Conservation (phyloP, 163 green algal species). For the Scenedesmus sp. region DNA sequence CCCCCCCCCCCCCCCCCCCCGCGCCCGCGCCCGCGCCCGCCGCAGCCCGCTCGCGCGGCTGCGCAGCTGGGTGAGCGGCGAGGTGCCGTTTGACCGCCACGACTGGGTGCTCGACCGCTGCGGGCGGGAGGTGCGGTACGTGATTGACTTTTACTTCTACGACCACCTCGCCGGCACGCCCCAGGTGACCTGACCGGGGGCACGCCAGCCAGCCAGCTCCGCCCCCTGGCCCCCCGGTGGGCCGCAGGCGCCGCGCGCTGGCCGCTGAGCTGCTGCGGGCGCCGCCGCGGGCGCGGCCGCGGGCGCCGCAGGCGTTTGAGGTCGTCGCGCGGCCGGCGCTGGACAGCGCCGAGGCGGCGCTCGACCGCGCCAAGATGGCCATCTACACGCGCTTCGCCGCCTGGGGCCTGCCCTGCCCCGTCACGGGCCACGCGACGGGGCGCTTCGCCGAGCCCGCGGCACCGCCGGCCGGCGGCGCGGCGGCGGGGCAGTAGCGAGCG, state of each 20-base stretch:
- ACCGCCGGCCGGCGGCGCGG: not conserved
- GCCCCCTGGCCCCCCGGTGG: no score
- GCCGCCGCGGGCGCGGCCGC: not conserved
- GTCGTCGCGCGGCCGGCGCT: conserved; percentile 86
- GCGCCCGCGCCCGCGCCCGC: no score
- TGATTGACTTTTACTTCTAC: conserved; percentile 99
- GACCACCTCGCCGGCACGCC: conserved; percentile 88
- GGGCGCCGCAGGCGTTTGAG: conserved; percentile 80
- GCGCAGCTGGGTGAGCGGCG: conserved; percentile 66
- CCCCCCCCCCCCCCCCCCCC: no score
- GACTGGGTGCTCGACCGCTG: conserved; percentile 96
- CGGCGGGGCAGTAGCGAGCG: not conserved
- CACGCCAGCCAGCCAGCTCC: no score
- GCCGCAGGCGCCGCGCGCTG: no score
- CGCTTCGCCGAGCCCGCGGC: conserved; percentile 10
- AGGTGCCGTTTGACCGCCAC: conserved; percentile 94
- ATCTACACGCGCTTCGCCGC: conserved; percentile 89
- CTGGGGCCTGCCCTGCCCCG: conserved; percentile 89
- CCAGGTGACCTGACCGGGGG: conserved; percentile 61
- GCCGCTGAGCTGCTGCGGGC: not conserved
- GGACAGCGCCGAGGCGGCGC: conserved; percentile 71
- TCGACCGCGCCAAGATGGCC: conserved; percentile 92
- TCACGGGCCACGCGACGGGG: conserved; percentile 73
- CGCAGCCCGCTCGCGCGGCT: conserved; percentile 84
- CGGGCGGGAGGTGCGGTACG: conserved; percentile 92